phyloP scores from a whole-genome alignment of 306 rosid species.

The Benincasa hispida region DNA sequence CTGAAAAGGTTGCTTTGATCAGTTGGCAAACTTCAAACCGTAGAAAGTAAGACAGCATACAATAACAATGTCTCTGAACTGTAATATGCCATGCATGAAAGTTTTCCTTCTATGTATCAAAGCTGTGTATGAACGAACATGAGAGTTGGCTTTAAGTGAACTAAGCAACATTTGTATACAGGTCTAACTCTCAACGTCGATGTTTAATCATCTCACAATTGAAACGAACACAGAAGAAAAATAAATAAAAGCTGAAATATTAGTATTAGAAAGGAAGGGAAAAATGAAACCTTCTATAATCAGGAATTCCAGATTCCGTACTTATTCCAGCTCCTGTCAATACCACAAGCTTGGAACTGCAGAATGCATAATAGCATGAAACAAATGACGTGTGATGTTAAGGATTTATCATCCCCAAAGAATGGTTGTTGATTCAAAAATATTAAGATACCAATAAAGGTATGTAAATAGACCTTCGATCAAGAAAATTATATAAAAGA shows the following conservation, averaged over 20 bases:
- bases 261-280: neutral
- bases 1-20: neutral
- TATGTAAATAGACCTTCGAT: slow-evolving; percentile 41
- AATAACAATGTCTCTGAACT: neutral
- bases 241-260: neutral
- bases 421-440: neutral
- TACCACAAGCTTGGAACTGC: slow-evolving; percentile 56
- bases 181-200: neutral
- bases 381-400: neutral
- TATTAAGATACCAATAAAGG: neutral
- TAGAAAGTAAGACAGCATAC: neutral
- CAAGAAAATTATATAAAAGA: slow-evolving; percentile 54
- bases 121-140: neutral
- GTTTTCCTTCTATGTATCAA: neutral
- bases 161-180: neutral
- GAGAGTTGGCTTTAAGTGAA: neutral
- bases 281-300: slow-evolving; percentile 64
- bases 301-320: slow-evolving; percentile 96
- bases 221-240: neutral
- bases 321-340: slow-evolving; percentile 93
- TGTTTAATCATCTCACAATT: neutral
- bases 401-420: neutral
- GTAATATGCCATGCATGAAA: neutral
- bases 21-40: neutral
- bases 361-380: slow-evolving; percentile 8